Conservation (phyloP, 257 asterid genomes). For the Catharanthus roseus region DNA sequence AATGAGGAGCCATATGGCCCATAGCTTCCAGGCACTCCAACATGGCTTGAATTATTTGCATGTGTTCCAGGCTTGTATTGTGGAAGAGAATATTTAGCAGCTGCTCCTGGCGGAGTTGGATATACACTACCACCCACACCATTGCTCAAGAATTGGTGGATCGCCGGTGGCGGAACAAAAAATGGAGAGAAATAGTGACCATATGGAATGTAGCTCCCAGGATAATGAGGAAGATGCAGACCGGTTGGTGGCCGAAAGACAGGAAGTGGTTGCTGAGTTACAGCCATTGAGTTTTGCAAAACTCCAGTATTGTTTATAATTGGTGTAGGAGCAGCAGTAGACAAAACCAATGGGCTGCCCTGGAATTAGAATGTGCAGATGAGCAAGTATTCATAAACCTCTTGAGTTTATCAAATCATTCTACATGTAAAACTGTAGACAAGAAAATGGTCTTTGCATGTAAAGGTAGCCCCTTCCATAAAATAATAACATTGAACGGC, state of each 20-base stretch:
- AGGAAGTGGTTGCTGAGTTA: constrained; percentile 62
- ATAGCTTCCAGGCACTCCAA: constrained; percentile 67
- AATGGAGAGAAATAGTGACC: constrained; percentile 75
- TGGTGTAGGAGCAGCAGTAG: constrained; percentile 70
- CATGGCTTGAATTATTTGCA: constrained; percentile 53
- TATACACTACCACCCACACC: constrained; percentile 61
- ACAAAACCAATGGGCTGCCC: constrained; percentile 55
- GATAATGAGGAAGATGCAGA: constrained; percentile 75
- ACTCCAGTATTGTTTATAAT: constrained; percentile 72
- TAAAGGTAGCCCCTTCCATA: no score
- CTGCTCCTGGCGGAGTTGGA: constrained; percentile 63
- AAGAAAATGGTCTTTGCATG: neutral
- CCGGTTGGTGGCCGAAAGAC: constrained; percentile 81
- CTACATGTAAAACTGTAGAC: neutral
- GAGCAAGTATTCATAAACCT: neutral
- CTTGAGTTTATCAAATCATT: neutral
- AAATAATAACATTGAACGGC: neutral
- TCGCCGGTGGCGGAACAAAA: constrained; percentile 62
- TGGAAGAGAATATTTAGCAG: constrained; percentile 68
- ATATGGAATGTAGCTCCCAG: constrained; percentile 70
- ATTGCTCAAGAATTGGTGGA: constrained; percentile 71
- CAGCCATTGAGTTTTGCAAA: constrained; percentile 60
- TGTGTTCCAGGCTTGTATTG: constrained; percentile 79
- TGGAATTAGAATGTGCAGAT: constrained; percentile 30
- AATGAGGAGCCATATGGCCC: constrained; percentile 68